Conservation (phyloP, 2,329 filamentous ascomycete genomes). For the Chaetomiaceae sp. region DNA sequence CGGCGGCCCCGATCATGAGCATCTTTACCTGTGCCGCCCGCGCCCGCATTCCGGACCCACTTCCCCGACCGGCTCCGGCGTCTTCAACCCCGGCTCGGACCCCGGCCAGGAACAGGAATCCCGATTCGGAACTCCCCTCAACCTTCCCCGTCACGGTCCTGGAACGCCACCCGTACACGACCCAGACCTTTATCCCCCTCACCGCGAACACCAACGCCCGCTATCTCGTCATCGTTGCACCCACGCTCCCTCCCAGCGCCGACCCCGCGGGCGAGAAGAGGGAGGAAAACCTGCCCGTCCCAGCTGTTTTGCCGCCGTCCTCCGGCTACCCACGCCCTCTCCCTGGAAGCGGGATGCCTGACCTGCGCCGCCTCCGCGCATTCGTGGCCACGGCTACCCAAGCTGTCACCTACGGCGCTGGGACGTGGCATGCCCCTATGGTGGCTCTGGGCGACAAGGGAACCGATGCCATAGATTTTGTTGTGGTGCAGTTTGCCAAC, state of each 20-base stretch:
- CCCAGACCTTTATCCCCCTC: conserved; percentile 86
- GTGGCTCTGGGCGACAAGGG: conserved; percentile 64
- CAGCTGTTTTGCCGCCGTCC: conserved; percentile 26
- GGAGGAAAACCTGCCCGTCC: conserved; percentile 37
- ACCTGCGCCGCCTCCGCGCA: conserved; percentile 64
- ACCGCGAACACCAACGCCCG: conserved; percentile 39
- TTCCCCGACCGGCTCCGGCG: not conserved
- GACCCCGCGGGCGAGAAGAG: conserved; percentile 17
- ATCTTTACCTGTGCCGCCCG: conserved; percentile 84
- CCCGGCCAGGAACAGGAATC: not conserved
- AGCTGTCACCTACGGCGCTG: conserved; percentile 86
- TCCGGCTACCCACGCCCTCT: conserved; percentile 40
- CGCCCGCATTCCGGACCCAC: conserved; percentile 33
- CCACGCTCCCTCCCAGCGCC: conserved; percentile 55
- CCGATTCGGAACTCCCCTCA: not conserved
- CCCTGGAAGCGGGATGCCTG: conserved; percentile 63
- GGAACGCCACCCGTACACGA: conserved; percentile 89
- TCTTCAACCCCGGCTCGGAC: not conserved
- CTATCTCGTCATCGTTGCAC: conserved; percentile 87
- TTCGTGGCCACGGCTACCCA: conserved; percentile 75
- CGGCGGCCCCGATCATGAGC: conserved; percentile 65
- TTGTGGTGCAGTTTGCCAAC: conserved; percentile 86
- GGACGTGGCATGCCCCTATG: conserved; percentile 97
- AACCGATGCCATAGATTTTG: conserved; percentile 66
- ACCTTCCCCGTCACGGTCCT: conserved; percentile 68